These are phyloP conservation scores for Paraphoma chrysanthemicola DNA, from an alignment of 2,329 filamentous ascomycete species.

Conservation along the genomic window DNA sequence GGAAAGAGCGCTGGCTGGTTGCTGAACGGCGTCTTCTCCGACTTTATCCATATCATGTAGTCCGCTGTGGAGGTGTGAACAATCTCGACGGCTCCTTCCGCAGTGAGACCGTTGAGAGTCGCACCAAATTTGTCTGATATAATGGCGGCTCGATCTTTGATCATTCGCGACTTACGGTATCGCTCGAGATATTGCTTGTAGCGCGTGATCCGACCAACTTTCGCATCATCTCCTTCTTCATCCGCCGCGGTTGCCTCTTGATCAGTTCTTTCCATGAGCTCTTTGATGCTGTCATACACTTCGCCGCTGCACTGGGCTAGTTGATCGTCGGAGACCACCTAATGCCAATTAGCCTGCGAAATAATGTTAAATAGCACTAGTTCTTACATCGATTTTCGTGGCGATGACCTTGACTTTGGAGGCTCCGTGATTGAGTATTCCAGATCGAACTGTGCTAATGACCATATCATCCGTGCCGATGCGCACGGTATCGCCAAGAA, in stretches of 20 bases:
- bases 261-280: constrained; percentile 1
- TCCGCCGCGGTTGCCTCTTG: not conserved
- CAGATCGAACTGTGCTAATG: constrained; percentile 20
- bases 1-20: constrained; percentile 17
- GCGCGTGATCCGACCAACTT: not conserved
- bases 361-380: not conserved
- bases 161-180: constrained; percentile 7
- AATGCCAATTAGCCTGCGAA: constrained; percentile 1
- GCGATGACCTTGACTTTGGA: constrained; percentile 25
- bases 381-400: constrained; percentile 34
- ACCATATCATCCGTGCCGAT: constrained; percentile 22
- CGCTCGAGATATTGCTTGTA: constrained; percentile 22
- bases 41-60: constrained; percentile 27
- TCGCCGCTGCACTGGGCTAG: constrained; percentile 1
- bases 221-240: not conserved
- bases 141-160: constrained; percentile 9
- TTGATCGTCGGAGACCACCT: constrained; percentile 7
- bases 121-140: constrained; percentile 15
- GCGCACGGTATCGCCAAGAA: constrained; percentile 26
- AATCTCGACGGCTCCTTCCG: constrained; percentile 2
- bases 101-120: constrained; percentile 8
- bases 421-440: constrained; percentile 14
- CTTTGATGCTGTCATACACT: constrained; percentile 2
- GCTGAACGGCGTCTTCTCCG: constrained; percentile 11
- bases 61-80: constrained; percentile 24